A percentile compares a stretch with the other conserved stretches of the same genome.
phyloP scores from a whole-genome alignment of 2,329 filamentous ascomycete genomes.

The Macroventuria anomochaeta region DNA sequence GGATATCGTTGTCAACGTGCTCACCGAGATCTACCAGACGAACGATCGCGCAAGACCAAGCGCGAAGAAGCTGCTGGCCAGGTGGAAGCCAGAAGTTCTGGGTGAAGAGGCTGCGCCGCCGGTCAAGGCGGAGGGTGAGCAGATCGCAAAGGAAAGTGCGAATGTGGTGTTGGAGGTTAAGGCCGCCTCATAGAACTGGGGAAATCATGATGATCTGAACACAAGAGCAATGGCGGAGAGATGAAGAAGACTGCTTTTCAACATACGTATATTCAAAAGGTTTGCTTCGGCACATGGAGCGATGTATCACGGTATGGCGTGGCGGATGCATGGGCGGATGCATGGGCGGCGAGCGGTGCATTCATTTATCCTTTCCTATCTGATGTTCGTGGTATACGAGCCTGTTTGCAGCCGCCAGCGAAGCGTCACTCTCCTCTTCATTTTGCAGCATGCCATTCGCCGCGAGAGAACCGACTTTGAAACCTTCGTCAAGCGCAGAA shows the following conservation, averaged over 20 bases:
- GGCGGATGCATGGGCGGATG: neutral
- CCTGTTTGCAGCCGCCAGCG: neutral
- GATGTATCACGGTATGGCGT: neutral
- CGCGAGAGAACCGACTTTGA: neutral
- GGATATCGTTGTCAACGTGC: constrained; percentile 62
- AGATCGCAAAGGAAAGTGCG: constrained; percentile 30
- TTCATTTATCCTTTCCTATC: neutral
- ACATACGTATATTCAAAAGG: constrained; percentile 10
- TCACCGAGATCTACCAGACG: constrained; percentile 63
- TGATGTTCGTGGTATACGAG: neutral
- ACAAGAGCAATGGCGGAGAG: neutral
- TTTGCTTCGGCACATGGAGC: neutral
- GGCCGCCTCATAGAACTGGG: constrained; percentile 26
- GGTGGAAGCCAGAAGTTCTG: constrained; percentile 61
- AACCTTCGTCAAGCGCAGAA: too few species aligned
- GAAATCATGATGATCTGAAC: too few species aligned
- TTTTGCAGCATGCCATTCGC: neutral
- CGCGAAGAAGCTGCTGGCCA: constrained; percentile 61
- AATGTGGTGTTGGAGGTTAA: constrained; percentile 41
- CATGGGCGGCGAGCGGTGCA: neutral
- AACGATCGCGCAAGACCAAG: constrained; percentile 56
- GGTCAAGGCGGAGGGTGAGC: constrained; percentile 32
- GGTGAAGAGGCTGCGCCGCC: constrained; percentile 29
- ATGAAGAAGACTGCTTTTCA: neutral
- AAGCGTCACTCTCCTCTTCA: neutral